A percentile compares a stretch with the other conserved stretches of the same genome.
These are phyloP conservation scores for Cladophialophora immunda DNA, from an alignment of 2,329 filamentous ascomycete species.

Conservation along the genomic window DNA sequence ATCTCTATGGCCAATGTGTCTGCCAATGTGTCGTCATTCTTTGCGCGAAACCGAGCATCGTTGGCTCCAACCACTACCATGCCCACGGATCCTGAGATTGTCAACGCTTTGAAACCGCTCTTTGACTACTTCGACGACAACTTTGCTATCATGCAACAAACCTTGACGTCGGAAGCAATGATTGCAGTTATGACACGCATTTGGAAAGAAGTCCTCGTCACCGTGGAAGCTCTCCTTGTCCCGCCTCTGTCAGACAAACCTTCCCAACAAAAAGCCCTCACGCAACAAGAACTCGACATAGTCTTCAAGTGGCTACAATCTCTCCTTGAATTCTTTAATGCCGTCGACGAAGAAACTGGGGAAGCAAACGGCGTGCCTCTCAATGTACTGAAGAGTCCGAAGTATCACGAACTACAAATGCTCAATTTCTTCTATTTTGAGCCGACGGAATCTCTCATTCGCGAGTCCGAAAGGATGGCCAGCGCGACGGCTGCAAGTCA, in stretches of 20 bases:
- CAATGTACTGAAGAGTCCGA: slow-evolving; percentile 92
- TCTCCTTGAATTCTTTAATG: slow-evolving; percentile 94
- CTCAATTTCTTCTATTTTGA: slow-evolving; percentile 99
- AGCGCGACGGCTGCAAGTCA: slow-evolving; percentile 82
- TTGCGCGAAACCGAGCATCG: slow-evolving; percentile 56
- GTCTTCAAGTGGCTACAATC: slow-evolving; percentile 94
- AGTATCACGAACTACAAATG: slow-evolving; percentile 96
- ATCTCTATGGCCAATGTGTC: slow-evolving; percentile 77
- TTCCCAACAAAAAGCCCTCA: slow-evolving; percentile 82
- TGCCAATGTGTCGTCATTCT: slow-evolving; percentile 76
- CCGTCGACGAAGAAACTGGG: slow-evolving; percentile 81
- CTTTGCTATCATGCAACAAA: slow-evolving; percentile 98
- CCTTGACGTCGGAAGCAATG: slow-evolving; percentile 94
- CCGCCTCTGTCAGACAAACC: slow-evolving; percentile 95
- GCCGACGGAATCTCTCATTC: slow-evolving; percentile 85
- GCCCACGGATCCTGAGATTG: slow-evolving; percentile 76
- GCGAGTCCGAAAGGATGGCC: slow-evolving; percentile 96
- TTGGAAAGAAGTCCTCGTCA: slow-evolving; percentile 96
- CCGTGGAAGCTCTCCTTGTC: slow-evolving; percentile 87
- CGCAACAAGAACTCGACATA: slow-evolving; percentile 87
- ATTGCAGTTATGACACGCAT: slow-evolving; percentile 96
- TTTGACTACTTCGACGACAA: slow-evolving; percentile 98
- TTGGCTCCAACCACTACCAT: slow-evolving; percentile 57
- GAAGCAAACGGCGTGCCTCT: slow-evolving; percentile 87
- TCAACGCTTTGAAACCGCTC: slow-evolving; percentile 81